Evolutionary conservation across 441 rosid genomes (phyloP).

Genomic region (Kokia cookei): DNA sequence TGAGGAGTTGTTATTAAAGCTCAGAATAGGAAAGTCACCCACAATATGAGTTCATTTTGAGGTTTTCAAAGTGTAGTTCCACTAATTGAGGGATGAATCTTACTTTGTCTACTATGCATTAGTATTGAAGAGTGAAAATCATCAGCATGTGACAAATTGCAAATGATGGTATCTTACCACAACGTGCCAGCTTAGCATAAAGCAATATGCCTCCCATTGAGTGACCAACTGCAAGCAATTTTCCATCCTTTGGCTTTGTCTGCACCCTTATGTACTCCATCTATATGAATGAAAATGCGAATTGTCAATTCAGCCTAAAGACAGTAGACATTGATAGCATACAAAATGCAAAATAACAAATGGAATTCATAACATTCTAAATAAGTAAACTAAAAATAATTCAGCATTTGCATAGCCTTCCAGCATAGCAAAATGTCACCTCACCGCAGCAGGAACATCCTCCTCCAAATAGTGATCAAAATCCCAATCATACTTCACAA

Average conservation of each 20-base stretch:
- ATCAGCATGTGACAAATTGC: background rate
- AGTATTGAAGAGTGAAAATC: background rate
- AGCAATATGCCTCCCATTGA: slow-evolving; percentile 99
- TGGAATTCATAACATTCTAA: background rate
- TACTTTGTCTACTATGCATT: background rate
- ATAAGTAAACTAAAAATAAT: background rate
- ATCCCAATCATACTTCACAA: slow-evolving; percentile 91
- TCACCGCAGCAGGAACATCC: slow-evolving; percentile 98
- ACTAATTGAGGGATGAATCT: background rate
- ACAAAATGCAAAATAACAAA: background rate
- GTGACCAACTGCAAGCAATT: slow-evolving; percentile 64
- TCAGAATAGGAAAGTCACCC: background rate
- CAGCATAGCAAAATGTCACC: slow-evolving; percentile 52
- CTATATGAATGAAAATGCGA: slow-evolving; percentile 26
- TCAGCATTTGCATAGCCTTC: slow-evolving; percentile 4
- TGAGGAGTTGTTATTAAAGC: background rate
- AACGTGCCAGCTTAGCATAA: slow-evolving; percentile 71
- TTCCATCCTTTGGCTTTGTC: slow-evolving; percentile 59
- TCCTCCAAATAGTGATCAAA: slow-evolving; percentile 89
- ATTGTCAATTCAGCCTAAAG: slow-evolving; percentile 2
- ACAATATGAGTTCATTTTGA: background rate
- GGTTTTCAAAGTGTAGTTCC: background rate
- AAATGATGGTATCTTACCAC: slow-evolving; percentile 36
- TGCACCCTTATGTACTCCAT: slow-evolving; percentile 75
- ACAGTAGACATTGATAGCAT: background rate